Conservation (phyloP, 2,329 filamentous ascomycete species). For the Neurospora sp. region DNA sequence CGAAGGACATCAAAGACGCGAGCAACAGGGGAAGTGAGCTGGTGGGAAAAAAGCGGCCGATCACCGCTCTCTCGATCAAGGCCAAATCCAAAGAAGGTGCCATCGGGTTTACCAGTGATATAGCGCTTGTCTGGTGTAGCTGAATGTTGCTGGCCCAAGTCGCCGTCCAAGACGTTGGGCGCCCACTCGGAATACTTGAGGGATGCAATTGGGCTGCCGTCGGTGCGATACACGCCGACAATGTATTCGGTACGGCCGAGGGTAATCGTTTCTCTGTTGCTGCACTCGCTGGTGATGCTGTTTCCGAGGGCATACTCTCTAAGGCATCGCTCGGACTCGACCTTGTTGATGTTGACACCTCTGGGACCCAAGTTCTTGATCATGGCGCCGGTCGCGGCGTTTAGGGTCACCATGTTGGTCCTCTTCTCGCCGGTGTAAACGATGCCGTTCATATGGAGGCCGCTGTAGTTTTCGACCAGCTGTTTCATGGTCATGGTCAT, state of each 20-base stretch:
- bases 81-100: constrained; percentile 72
- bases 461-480: constrained; percentile 72
- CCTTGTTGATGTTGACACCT: constrained; percentile 57
- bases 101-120: constrained; percentile 79
- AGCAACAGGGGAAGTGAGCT: constrained; percentile 68
- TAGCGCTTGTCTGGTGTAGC: constrained; percentile 78
- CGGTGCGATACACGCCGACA: constrained; percentile 69
- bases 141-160: constrained; percentile 76
- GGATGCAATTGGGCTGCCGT: constrained; percentile 71
- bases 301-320: constrained; percentile 58
- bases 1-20: constrained; percentile 83
- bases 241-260: constrained; percentile 85
- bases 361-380: constrained; percentile 75
- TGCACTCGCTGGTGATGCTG: constrained; percentile 65
- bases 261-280: constrained; percentile 68
- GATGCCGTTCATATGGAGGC: constrained; percentile 67
- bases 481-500: constrained; percentile 73
- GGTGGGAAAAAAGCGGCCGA: constrained; percentile 54
- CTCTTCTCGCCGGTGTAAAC: constrained; percentile 89
- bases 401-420: constrained; percentile 79
- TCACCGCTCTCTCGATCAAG: constrained; percentile 44
- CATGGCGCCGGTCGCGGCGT: constrained; percentile 75
- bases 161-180: constrained; percentile 81
- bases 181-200: constrained; percentile 92
- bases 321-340: constrained; percentile 57